Conservation (phyloP, 2,329 filamentous ascomycete genomes). For the Fusarium stilboides region DNA sequence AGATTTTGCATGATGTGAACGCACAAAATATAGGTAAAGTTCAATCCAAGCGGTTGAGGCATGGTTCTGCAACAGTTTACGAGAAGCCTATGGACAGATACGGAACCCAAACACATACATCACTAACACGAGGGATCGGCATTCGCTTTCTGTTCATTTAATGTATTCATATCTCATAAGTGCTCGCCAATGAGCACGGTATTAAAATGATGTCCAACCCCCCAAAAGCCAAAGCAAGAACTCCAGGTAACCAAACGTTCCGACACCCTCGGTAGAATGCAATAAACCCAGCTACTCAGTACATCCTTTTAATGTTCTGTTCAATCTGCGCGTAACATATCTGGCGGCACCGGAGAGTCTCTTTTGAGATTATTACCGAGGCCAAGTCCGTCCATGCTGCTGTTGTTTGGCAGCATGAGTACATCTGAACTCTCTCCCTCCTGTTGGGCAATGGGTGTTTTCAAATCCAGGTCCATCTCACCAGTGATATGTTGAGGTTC, state of each 20-base stretch:
- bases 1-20: background rate
- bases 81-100: background rate
- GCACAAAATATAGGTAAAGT: background rate
- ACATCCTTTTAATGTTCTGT: background rate
- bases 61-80: background rate
- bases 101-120: background rate
- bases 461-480: constrained; percentile 56
- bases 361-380: constrained; percentile 58
- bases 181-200: constrained; percentile 25
- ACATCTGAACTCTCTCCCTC: constrained; percentile 19
- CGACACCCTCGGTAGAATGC: constrained; percentile 23
- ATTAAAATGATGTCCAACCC: constrained; percentile 22
- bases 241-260: constrained; percentile 18
- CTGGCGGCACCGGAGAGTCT: constrained; percentile 43
- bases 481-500: constrained; percentile 50
- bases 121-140: background rate
- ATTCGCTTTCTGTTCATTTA: background rate
- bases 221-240: constrained; percentile 1
- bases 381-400: constrained; percentile 55
- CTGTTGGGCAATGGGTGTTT: constrained; percentile 57
- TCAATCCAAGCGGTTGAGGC: too few species aligned
- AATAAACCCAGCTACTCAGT: constrained; percentile 18
- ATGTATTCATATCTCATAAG: constrained; percentile 41
- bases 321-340: constrained; percentile 25
- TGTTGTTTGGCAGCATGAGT: constrained; percentile 30